These are phyloP conservation scores for Pestalotiopsis fici DNA, from an alignment of 2,329 filamentous ascomycete species.

Conservation along the genomic window DNA sequence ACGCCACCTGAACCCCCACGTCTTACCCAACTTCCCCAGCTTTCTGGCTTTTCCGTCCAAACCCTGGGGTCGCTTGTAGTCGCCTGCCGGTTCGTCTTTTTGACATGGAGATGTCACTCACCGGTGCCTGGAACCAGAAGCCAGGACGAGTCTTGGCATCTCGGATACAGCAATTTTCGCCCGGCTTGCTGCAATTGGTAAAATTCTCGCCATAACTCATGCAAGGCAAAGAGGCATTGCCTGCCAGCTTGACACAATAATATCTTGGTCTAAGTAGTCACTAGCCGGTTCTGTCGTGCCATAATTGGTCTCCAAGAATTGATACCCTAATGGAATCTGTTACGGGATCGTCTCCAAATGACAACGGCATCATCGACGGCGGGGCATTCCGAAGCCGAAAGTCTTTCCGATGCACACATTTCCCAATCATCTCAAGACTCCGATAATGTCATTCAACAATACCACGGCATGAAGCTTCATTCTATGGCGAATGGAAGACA, in stretches of 20 bases:
- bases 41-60: neutral
- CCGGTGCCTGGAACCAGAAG: neutral
- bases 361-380: neutral
- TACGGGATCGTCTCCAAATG: neutral
- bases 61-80: neutral
- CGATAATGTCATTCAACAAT: neutral
- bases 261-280: neutral
- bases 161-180: neutral
- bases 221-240: neutral
- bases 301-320: neutral
- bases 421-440: neutral
- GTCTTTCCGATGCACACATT: neutral
- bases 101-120: neutral
- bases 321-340: neutral
- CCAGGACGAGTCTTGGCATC: neutral
- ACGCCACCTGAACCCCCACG: neutral
- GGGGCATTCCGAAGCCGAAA: neutral
- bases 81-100: conserved; percentile 3
- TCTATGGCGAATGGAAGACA: neutral
- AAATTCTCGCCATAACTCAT: neutral
- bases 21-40: neutral
- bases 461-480: neutral
- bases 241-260: neutral
- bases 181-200: conserved; percentile 2
- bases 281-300: neutral